These are phyloP conservation scores for Aquilaria yunnanensis DNA, from an alignment of 345 rosid genomes.

Conservation along the genomic window DNA sequence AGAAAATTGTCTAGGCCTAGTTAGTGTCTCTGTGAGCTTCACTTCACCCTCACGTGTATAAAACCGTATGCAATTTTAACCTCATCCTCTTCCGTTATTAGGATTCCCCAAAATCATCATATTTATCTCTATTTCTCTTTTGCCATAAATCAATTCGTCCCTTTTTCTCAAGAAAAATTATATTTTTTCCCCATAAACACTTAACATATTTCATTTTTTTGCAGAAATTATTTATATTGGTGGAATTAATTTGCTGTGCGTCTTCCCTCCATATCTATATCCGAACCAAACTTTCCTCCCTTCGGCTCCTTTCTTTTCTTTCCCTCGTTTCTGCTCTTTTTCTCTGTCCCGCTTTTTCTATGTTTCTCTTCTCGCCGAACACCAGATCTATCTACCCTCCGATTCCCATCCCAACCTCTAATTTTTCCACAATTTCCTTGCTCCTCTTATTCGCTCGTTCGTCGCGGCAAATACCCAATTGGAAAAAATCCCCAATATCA, in stretches of 20 bases:
- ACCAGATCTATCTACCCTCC: conserved; percentile 17
- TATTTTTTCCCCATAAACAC: too few relatives aligned
- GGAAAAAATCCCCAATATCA: conserved; percentile 6
- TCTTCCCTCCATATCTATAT: conserved; percentile 93
- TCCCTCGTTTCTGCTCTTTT: conserved; percentile 51
- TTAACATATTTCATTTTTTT: too few relatives aligned
- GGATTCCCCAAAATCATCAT: too few relatives aligned
- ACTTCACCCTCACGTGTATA: too few relatives aligned
- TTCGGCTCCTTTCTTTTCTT: conserved; percentile 31
- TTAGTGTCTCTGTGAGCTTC: too few relatives aligned
- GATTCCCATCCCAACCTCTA: conserved; percentile 8
- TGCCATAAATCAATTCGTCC: too few relatives aligned
- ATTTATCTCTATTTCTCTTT: too few relatives aligned
- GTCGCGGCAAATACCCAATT: conserved; percentile 7
- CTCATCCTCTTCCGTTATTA: too few relatives aligned
- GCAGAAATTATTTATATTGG: too few relatives aligned
- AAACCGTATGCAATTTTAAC: too few relatives aligned
- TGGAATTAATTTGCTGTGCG: not conserved
- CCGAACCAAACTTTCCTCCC: conserved; percentile 86
- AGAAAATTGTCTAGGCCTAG: too few relatives aligned
- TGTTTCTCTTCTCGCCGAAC: conserved; percentile 34
- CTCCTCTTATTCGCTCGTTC: not conserved
- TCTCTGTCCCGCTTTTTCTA: conserved; percentile 32
- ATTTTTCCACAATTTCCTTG: conserved; percentile 4
- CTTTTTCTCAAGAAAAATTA: too few relatives aligned